Evolutionary conservation across 768 basidiomycete genomes (phyloP).

Genomic region (Roridomyces roridus): DNA sequence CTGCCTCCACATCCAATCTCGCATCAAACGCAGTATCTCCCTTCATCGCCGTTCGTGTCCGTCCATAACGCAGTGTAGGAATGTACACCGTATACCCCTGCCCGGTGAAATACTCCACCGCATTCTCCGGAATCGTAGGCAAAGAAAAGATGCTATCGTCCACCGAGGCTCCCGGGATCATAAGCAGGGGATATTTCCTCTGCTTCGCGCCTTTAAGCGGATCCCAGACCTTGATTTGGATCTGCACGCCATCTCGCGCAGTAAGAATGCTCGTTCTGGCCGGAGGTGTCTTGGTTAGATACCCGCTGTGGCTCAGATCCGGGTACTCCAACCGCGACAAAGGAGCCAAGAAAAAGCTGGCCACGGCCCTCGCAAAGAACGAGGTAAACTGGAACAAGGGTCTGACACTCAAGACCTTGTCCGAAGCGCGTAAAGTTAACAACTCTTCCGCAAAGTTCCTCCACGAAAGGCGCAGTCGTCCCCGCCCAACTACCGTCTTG

Average conservation of each 20-base stretch:
- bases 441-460: conserved; percentile 19
- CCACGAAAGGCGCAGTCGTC: conserved; percentile 11
- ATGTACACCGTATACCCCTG: conserved; percentile 17
- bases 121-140: conserved; percentile 23
- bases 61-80: conserved; percentile 13
- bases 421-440: conserved; percentile 9
- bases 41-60: conserved; percentile 4
- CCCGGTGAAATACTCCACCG: conserved; percentile 25
- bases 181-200: conserved; percentile 13
- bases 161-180: conserved; percentile 28
- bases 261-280: conserved; percentile 3
- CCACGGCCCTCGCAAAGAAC: conserved; percentile 10
- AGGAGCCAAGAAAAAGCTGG: conserved; percentile 15
- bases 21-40: conserved; percentile 23
- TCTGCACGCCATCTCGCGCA: conserved; percentile 21
- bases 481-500: conserved; percentile 16
- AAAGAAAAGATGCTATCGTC: conserved; percentile 26
- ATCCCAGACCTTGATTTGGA: conserved; percentile 17
- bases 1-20: conserved; percentile 22
- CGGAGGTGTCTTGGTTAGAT: conserved; percentile 8
- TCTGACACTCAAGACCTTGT: neutral
- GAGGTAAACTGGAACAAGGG: neutral
- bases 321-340: conserved; percentile 9
- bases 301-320: conserved; percentile 10
- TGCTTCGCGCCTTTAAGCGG: conserved; percentile 1